A percentile compares a stretch with the other conserved stretches of the same genome.
phyloP scores from a whole-genome alignment of 2,329 filamentous ascomycete species.

The Zymoseptoria brevis region DNA sequence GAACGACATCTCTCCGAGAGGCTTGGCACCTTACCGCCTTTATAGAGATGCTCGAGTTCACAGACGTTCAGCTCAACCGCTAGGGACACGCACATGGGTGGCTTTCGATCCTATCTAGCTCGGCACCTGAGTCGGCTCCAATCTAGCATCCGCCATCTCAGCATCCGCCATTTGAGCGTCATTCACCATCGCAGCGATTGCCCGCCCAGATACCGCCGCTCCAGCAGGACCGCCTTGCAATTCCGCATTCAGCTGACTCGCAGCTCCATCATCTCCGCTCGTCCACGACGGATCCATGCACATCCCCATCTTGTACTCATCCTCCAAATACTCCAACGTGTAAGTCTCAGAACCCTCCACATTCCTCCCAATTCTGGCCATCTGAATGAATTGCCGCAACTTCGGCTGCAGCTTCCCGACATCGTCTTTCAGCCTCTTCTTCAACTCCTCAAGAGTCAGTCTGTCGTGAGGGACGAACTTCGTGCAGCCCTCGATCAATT shows the following conservation, averaged over 20 bases:
- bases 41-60: background rate
- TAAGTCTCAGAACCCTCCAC: background rate
- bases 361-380: background rate
- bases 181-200: background rate
- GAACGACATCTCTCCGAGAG: too few species aligned
- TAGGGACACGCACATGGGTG: background rate
- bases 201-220: background rate
- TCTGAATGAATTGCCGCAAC: background rate
- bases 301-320: background rate
- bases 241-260: background rate
- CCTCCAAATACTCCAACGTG: background rate
- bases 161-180: background rate
- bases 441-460: slow-evolving; percentile 3
- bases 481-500: slow-evolving; percentile 7
- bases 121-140: background rate
- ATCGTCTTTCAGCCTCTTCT: background rate
- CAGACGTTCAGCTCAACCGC: background rate
- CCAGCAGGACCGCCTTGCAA: background rate
- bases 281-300: background rate
- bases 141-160: background rate
- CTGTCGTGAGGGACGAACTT: slow-evolving; percentile 2
- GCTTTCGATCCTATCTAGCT: background rate
- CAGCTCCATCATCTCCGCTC: background rate
- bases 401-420: background rate
- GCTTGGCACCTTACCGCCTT: too few species aligned